Conservation (phyloP, 2,329 filamentous ascomycete species). For the Pyrenochaeta sp. region DNA sequence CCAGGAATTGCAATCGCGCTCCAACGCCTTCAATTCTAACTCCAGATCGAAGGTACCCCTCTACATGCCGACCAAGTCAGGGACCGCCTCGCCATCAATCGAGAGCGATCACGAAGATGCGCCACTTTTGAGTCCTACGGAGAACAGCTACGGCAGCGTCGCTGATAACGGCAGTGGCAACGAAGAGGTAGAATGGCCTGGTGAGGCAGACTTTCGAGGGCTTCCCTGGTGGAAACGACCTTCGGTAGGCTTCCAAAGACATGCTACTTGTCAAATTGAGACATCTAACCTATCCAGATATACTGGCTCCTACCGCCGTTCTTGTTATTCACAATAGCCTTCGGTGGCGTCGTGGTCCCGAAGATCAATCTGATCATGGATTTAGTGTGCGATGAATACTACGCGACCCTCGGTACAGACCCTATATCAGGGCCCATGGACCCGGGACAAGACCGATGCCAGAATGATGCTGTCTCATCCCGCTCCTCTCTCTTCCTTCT, state of each 20-base stretch:
- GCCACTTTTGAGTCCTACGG: conserved; percentile 34
- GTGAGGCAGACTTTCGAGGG: conserved; percentile 50
- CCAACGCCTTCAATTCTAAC: conserved; percentile 15
- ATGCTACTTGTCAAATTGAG: conserved; percentile 4
- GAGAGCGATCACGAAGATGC: conserved; percentile 36
- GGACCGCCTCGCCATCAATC: conserved; percentile 17
- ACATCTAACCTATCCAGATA: conserved; percentile 58
- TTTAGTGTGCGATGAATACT: conserved; percentile 84
- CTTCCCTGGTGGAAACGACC: conserved; percentile 61
- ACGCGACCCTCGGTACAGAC: conserved; percentile 63
- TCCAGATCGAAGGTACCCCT: conserved; percentile 20
- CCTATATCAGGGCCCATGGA: conserved; percentile 50
- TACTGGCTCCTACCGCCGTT: conserved; percentile 86
- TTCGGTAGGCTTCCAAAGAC: conserved; percentile 52
- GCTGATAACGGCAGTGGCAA: conserved; percentile 13
- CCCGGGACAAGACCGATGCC: conserved; percentile 70
- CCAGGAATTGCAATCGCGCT: conserved; percentile 27
- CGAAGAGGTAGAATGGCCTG: conserved; percentile 41
- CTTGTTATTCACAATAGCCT: conserved; percentile 81
- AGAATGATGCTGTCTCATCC: conserved; percentile 78
- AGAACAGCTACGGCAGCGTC: conserved; percentile 19
- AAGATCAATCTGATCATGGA: conserved; percentile 86
- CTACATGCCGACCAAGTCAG: conserved; percentile 20
- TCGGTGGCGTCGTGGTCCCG: conserved; percentile 85
- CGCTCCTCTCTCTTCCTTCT: conserved; percentile 81